phyloP scores from a whole-genome alignment of 2,329 filamentous ascomycete species.

The Cordyceps javanica region DNA sequence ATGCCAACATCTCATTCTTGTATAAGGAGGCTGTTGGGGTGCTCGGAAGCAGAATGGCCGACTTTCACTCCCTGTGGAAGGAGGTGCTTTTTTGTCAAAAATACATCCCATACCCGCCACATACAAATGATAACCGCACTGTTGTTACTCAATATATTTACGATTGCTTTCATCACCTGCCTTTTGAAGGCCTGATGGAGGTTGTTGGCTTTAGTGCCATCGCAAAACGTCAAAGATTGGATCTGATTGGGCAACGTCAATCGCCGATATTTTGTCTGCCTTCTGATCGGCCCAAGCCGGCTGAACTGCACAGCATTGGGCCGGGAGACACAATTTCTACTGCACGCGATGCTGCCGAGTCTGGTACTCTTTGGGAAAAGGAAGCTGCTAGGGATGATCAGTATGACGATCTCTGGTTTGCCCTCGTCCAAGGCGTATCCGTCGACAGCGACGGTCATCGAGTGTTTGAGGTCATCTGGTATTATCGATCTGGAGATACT shows the following conservation, averaged over 20 bases:
- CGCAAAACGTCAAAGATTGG: constrained; percentile 23
- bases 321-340: constrained; percentile 46
- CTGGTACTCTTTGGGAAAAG: constrained; percentile 50
- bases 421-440: constrained; percentile 56
- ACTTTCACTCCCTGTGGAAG: constrained; percentile 45
- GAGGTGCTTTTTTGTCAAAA: constrained; percentile 38
- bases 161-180: constrained; percentile 57
- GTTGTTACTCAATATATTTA: constrained; percentile 66
- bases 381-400: constrained; percentile 35
- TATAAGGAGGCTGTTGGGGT: constrained; percentile 57
- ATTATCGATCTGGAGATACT: constrained; percentile 67
- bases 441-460: constrained; percentile 26
- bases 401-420: constrained; percentile 58
- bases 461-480: constrained; percentile 62
- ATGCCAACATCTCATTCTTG: constrained; percentile 56
- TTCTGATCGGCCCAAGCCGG: neutral
- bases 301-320: constrained; percentile 27
- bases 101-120: constrained; percentile 28
- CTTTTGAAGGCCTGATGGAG: constrained; percentile 49
- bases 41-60: constrained; percentile 24
- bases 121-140: constrained; percentile 34
- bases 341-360: constrained; percentile 36
- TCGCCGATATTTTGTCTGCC: neutral
- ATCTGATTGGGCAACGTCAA: constrained; percentile 21
- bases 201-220: constrained; percentile 22